Percentiles rank a stretch among this genome's conserved stretches.
phyloP scores from a whole-genome alignment of 2,329 filamentous ascomycete species.

The Stagonosporopsis cucurbitacearum region DNA sequence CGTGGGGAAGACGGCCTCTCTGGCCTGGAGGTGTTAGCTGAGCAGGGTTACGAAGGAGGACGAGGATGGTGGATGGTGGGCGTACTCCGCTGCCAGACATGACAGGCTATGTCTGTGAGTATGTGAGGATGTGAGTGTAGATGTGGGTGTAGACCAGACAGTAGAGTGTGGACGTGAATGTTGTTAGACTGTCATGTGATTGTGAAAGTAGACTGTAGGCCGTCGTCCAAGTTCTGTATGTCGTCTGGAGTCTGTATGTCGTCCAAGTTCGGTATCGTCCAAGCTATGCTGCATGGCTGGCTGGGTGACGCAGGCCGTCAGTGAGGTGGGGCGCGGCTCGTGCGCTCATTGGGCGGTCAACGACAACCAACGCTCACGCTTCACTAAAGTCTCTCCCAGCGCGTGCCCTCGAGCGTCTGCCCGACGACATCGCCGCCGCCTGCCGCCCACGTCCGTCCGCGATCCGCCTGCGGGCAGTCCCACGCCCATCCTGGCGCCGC shows the following conservation, averaged over 20 bases:
- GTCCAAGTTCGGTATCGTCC: too few relatives aligned
- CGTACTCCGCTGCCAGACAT: conserved; percentile 64
- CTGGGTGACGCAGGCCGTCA: too few relatives aligned
- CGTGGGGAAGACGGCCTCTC: conserved; percentile 96
- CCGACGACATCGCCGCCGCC: background rate
- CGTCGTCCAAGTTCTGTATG: too few relatives aligned
- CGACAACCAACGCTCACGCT: too few relatives aligned
- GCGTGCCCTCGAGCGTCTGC: background rate
- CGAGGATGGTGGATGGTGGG: background rate
- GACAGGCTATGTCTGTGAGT: too few relatives aligned
- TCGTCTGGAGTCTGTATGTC: too few relatives aligned
- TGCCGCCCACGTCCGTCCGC: background rate
- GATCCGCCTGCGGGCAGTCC: conserved; percentile 32
- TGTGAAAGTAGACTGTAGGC: too few relatives aligned
- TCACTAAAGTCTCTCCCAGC: conserved; percentile 6
- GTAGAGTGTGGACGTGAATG: too few relatives aligned
- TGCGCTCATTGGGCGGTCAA: background rate
- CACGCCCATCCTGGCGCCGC: conserved; percentile 41
- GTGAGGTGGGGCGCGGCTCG: background rate
- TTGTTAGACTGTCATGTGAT: too few relatives aligned
- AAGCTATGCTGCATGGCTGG: too few relatives aligned
- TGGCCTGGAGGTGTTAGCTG: conserved; percentile 66
- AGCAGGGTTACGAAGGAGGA: background rate
- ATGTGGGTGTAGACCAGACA: too few relatives aligned
- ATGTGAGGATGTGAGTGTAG: too few relatives aligned